Evolutionary conservation across 176 grass and related monocot species (phyloP).

Genomic region (Lolium perenne): DNA sequence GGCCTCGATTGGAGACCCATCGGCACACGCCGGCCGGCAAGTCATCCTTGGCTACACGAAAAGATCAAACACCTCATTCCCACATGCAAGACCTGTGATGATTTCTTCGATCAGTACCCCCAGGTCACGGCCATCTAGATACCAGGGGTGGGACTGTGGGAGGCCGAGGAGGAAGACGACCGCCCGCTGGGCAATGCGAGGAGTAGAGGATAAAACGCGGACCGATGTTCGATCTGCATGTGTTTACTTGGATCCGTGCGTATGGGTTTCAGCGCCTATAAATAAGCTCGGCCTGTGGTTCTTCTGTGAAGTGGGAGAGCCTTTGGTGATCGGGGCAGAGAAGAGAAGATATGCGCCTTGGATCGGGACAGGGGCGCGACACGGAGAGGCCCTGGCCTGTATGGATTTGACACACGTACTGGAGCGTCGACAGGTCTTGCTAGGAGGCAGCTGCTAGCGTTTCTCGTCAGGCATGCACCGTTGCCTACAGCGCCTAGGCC

Average conservation of each 20-base stretch:
- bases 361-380: constrained; percentile 20
- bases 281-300: neutral
- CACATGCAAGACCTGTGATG: constrained; percentile 75
- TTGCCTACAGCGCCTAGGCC: constrained; percentile 9
- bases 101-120: neutral
- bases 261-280: constrained; percentile 6
- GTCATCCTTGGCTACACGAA: constrained; percentile 96
- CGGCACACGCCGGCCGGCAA: constrained; percentile 54
- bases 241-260: neutral
- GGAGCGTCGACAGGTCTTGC: constrained; percentile 9
- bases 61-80: constrained; percentile 53
- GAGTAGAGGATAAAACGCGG: neutral
- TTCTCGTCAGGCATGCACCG: neutral
- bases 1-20: neutral
- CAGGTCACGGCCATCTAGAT: neutral
- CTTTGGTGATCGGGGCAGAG: neutral
- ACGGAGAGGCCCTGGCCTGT: constrained; percentile 23
- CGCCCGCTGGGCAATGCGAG: neutral
- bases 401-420: constrained; percentile 32
- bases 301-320: neutral
- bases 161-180: constrained; percentile 11
- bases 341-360: neutral
- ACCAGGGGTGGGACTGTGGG: neutral
- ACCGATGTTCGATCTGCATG: neutral
- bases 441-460: neutral